A percentile compares a stretch with the other conserved stretches of the same genome.
Evolutionary conservation across 495 filamentous ascomycete species (phyloP).

Genomic region (Xylaria palmicola): DNA sequence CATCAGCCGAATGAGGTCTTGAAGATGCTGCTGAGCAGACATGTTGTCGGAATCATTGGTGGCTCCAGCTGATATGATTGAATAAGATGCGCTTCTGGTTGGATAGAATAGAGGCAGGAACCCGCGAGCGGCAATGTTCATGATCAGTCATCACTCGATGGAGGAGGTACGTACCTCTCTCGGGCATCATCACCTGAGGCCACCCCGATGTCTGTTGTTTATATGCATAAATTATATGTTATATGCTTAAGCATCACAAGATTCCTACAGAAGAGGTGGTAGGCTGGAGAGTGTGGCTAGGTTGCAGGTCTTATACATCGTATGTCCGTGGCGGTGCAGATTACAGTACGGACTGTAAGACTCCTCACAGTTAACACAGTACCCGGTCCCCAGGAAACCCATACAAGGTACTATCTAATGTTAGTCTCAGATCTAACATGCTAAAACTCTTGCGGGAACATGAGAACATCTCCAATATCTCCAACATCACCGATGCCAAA

Average conservation of each 20-base stretch:
- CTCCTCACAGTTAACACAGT: not conserved
- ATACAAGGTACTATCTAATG: too few species aligned
- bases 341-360: not conserved
- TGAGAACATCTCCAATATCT: not conserved
- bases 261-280: too few species aligned
- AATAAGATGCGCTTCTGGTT: not conserved
- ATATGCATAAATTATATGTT: too few species aligned
- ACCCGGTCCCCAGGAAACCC: not conserved
- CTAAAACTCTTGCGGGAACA: not conserved
- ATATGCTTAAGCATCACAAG: too few species aligned
- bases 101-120: too few species aligned
- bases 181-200: too few species aligned
- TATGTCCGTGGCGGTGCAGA: not conserved
- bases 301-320: too few species aligned
- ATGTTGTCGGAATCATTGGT: conserved; percentile 27
- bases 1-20: conserved; percentile 73
- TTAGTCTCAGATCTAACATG: not conserved
- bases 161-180: too few species aligned
- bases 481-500: not conserved
- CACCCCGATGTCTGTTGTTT: too few species aligned
- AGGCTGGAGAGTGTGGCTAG: too few species aligned
- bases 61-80: not conserved
- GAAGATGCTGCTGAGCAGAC: conserved; percentile 59
- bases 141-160: too few species aligned
- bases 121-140: too few species aligned